Base-by-base conservation (phyloP, 2,329 filamentous ascomycete genomes). In the Penicillium decumbens region DNA sequence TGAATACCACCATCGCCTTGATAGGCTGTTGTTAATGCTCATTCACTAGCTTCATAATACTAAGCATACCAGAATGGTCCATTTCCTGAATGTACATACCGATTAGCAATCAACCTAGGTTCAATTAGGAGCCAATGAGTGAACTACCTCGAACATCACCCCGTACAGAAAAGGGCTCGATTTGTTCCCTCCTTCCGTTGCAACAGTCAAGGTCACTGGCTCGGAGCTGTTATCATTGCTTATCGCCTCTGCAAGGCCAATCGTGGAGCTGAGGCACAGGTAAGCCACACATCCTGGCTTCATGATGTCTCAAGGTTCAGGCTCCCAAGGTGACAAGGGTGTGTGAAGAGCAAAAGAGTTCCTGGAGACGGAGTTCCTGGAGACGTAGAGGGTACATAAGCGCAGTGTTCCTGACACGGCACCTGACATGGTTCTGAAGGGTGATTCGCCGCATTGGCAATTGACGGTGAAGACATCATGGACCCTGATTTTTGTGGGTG, bases 71-170 rank as follows among this genome's bases (percentile, higher is more conserved):
- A 35, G 66, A 69, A 39, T 63, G 63, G 37, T 69, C 64, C 61
- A 68, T 67, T 57, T 69, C 66, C 66, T 69, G 37, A 25, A 12
- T 9, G 13, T 33, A 10, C 1, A 18, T 1, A 37, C 8, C 10
- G 6, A 18, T 53, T 24, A 50, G 42, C 20, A 9, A 18, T 6
- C 35, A 1, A 29, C 8, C 2, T n/a, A 2, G 3, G 5, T 8
- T 2, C 3, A 25, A n/a, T 2, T 5, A 37, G 9, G 6, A 18
- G 3, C 6, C 32, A 18, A 10, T 13, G 8, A n/a, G 4, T 15
- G 9, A 6, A 52, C 39, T 43, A 69, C 65, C 59, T 70, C 67
- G 23, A 69, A 69, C 66, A 69, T 69, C 35, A 67, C 58, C 9
- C 67, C 67, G 47, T 69, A 69, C 4, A 70, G 56, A 10, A 65